phyloP scores from a whole-genome alignment of 371 early-diverging fungal genomes.

The Lichtheimia hyalospora region DNA sequence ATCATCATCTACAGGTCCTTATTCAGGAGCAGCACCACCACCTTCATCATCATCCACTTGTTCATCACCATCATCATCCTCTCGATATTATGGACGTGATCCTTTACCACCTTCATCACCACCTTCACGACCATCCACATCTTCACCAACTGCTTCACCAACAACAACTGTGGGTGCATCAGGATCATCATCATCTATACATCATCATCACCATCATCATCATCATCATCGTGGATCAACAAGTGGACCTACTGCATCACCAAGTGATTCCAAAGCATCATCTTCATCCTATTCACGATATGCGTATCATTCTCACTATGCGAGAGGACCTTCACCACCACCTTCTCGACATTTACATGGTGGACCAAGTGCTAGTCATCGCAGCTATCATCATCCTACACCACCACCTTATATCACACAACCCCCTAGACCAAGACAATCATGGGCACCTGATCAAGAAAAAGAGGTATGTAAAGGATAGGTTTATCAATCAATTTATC shows the following conservation, averaged over 20 bases:
- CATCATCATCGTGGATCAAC: too few relatives aligned
- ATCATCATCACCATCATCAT: conserved; percentile 3
- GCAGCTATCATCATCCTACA: conserved; percentile 9
- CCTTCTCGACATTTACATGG: conserved; percentile 2
- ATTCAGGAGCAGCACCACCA: neutral
- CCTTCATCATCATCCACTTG: neutral
- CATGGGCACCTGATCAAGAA: conserved; percentile 46
- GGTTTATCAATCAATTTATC: neutral
- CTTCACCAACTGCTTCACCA: neutral
- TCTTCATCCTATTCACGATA: neutral
- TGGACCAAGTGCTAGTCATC: conserved; percentile 3
- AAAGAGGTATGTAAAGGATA: conserved; percentile 35
- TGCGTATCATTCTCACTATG: neutral
- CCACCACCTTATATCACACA: conserved; percentile 9
- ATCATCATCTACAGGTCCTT: neutral
- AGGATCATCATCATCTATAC: conserved; percentile 2
- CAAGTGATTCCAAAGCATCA: neutral
- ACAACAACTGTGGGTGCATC: neutral
- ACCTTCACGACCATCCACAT: neutral
- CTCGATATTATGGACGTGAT: conserved; percentile 1
- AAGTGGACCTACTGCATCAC: neutral
- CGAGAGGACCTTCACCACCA: conserved; percentile 7
- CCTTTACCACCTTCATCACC: conserved; percentile 7
- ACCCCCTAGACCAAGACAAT: conserved; percentile 29
- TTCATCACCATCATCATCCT: neutral